phyloP scores from a whole-genome alignment of 805 yeast species.

The Metschnikowia drakensbergensis region DNA sequence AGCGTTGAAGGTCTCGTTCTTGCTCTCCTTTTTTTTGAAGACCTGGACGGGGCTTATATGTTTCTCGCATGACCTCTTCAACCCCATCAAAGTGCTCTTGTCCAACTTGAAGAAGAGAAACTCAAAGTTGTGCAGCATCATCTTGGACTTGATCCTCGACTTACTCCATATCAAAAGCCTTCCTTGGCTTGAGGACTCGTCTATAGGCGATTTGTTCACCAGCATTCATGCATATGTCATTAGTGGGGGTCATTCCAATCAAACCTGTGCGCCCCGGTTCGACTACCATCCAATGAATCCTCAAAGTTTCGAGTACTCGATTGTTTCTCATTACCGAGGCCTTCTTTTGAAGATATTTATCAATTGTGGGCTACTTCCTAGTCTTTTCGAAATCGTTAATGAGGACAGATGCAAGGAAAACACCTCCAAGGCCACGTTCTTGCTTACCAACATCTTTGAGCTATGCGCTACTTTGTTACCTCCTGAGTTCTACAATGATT shows the following conservation, averaged over 20 bases:
- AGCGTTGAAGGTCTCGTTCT: conserved; percentile 56
- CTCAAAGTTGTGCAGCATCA: conserved; percentile 51
- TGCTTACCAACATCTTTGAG: conserved; percentile 59
- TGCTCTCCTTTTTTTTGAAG: conserved; percentile 60
- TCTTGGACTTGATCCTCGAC: conserved; percentile 71
- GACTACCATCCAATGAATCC: conserved; percentile 13
- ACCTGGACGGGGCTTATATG: conserved; percentile 74
- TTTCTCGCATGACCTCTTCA: conserved; percentile 53
- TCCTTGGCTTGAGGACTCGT: conserved; percentile 42
- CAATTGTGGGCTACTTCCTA: conserved; percentile 49
- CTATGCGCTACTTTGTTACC: conserved; percentile 57
- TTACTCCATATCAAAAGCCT: conserved; percentile 57
- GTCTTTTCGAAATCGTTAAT: conserved; percentile 42
- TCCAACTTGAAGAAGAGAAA: conserved; percentile 60
- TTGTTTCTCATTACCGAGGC: conserved; percentile 64
- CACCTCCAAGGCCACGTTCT: conserved; percentile 55
- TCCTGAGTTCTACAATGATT: conserved; percentile 29
- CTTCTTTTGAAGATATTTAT: conserved; percentile 54
- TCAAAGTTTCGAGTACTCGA: conserved; percentile 39
- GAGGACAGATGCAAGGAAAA: conserved; percentile 42
- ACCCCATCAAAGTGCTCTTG: conserved; percentile 54
- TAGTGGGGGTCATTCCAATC: conserved; percentile 18
- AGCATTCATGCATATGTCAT: conserved; percentile 6
- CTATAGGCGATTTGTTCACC: conserved; percentile 16
- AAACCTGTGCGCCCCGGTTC: conserved; percentile 8